Conservation (phyloP, 2,329 filamentous ascomycete species). For the Tolypocladium nubicola region DNA sequence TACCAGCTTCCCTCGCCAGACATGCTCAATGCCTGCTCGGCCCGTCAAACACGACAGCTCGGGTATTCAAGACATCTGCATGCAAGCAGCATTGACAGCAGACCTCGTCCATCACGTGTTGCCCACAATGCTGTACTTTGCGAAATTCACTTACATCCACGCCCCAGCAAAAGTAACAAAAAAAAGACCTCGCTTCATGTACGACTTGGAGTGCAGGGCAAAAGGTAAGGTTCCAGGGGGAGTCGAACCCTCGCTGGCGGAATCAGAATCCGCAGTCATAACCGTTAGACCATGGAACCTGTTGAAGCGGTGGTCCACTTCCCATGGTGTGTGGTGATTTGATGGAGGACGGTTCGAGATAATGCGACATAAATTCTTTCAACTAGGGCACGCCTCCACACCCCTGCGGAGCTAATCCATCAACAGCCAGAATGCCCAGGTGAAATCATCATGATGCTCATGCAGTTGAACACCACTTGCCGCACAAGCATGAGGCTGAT, state of each 20-base stretch:
- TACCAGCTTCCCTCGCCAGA: background rate
- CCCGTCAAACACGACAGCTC: background rate
- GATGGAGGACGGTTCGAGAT: background rate
- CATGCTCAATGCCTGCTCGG: too few relatives aligned
- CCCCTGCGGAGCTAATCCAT: background rate
- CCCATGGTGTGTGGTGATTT: conserved; percentile 9
- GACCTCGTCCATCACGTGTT: background rate
- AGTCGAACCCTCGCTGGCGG: conserved; percentile 27
- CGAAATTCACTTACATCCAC: background rate
- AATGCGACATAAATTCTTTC: background rate
- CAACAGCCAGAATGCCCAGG: background rate
- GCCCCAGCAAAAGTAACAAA: background rate
- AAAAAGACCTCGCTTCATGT: background rate
- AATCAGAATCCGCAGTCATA: conserved; percentile 26
- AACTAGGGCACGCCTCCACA: background rate
- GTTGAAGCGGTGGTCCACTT: conserved; percentile 14
- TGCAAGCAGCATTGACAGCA: background rate
- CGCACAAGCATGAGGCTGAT: background rate
- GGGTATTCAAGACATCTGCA: background rate
- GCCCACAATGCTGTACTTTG: background rate
- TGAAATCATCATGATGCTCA: background rate
- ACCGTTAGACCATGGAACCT: conserved; percentile 26
- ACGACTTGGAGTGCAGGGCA: background rate
- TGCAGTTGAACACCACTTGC: too few relatives aligned
- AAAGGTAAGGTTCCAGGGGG: conserved; percentile 20